Base-by-base conservation (phyloP, 441 rosid species). In the Iberis amara region DNA sequence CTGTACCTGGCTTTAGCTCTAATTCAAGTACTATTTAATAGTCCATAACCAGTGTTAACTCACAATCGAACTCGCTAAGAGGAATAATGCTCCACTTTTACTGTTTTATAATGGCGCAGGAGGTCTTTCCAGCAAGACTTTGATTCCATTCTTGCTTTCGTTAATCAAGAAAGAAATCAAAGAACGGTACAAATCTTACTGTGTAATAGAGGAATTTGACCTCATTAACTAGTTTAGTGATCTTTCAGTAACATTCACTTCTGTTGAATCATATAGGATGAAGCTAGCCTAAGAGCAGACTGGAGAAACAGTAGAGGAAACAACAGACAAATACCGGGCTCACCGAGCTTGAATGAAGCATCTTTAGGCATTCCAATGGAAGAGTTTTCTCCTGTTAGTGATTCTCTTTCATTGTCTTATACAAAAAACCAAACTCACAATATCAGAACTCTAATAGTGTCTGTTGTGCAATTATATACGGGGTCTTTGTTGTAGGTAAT, bases 161-260 rank as follows among this genome's bases (percentile, higher is more conserved):
- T 79, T 54, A 88, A 84, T 68, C 91, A 88, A 23, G 98, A 91
- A 74, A 80, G 96, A 73, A 88, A 82, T 56, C 98, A 88, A 53
- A 77, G 87, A 85, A 81, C 69, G 51, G 98, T 91, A 72, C 52
- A 37, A n/a, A 41, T 44, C 28, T 32, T 54, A 8, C 46, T 10
- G 26, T 30, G 27, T 30, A 38, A 30, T 58, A 1, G 5, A 47
- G 45, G 55, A 18, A 15, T 26, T 30, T 21, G 15, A 47, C 39
- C 3, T 0, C 30, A 40, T 12, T 21, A 8, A 50, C 18, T n/a
- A 26, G 23, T 1, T 26, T 0, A 33, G 6, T 12, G 2, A 39
- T 50, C 30, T 33, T 26, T 44, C 3, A 48, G 26, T 57, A 41
- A 64, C 11, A 39, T 33, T 45, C 45, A 8, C 45, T 31, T 44